These are phyloP conservation scores for Kazachstania bromeliacearum DNA, from an alignment of 805 yeast species.

Conservation along the genomic window DNA sequence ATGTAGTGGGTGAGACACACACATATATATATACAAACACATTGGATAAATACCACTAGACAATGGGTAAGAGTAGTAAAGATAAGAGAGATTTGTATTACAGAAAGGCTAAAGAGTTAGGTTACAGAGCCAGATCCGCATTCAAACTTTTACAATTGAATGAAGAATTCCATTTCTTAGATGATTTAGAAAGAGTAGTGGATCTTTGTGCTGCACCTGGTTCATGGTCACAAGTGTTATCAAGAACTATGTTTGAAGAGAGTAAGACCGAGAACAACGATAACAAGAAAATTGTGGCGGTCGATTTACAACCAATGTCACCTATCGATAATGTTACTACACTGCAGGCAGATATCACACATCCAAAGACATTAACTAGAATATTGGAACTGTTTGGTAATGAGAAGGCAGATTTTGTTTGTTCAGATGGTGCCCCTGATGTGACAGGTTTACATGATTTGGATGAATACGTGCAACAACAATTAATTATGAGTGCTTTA, in stretches of 20 bases:
- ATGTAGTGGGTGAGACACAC: too few species aligned
- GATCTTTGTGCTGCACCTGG: constrained; percentile 99
- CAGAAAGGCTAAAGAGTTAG: constrained; percentile 93
- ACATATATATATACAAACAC: too few species aligned
- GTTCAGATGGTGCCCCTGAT: constrained; percentile 98
- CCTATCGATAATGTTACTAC: constrained; percentile 89
- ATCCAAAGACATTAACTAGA: constrained; percentile 73
- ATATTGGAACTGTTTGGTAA: constrained; percentile 82
- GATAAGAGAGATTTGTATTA: constrained; percentile 90
- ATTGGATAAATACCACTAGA: too few species aligned
- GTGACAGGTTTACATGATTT: constrained; percentile 95
- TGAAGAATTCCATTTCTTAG: constrained; percentile 77
- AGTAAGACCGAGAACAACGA: constrained; percentile 24
- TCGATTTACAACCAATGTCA: constrained; percentile 94
- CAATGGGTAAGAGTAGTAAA: constrained; percentile 90
- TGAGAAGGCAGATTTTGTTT: constrained; percentile 87
- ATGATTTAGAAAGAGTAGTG: constrained; percentile 69
- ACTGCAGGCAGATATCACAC: constrained; percentile 94
- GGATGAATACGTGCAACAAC: constrained; percentile 96
- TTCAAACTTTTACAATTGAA: constrained; percentile 85
- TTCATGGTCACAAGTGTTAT: constrained; percentile 94
- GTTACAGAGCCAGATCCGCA: constrained; percentile 96
- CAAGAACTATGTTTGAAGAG: constrained; percentile 50
- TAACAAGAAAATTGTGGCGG: constrained; percentile 76
- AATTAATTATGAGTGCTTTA: constrained; percentile 80